phyloP scores from a whole-genome alignment of 2,329 filamentous ascomycete genomes.

The Bipolaris bicolor region DNA sequence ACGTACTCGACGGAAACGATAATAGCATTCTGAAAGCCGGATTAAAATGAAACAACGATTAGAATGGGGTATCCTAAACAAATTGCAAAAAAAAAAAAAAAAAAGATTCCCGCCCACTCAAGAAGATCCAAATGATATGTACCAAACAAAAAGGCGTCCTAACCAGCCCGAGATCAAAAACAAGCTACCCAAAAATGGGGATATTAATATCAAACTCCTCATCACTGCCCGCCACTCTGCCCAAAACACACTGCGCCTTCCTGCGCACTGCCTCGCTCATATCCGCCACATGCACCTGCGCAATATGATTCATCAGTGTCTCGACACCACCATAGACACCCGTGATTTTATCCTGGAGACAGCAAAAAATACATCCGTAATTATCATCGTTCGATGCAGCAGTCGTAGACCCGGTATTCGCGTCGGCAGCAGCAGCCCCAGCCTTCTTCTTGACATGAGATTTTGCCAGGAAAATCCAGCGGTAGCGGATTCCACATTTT shows the following conservation, averaged over 20 bases:
- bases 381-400: constrained; percentile 21
- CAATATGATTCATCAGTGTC: constrained; percentile 50
- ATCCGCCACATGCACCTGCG: constrained; percentile 41
- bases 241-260: constrained; percentile 46
- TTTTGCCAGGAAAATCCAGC: constrained; percentile 51
- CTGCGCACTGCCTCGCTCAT: constrained; percentile 36
- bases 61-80: too few relatives aligned
- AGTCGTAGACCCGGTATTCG: too few relatives aligned
- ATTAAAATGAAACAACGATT: too few relatives aligned
- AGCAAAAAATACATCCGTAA: constrained; percentile 49
- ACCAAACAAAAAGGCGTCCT: too few relatives aligned
- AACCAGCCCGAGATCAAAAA: too few relatives aligned
- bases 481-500: constrained; percentile 42
- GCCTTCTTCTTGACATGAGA: constrained; percentile 35
- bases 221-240: constrained; percentile 36
- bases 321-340: constrained; percentile 48
- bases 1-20: too few relatives aligned
- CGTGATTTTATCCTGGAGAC: constrained; percentile 38
- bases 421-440: not conserved
- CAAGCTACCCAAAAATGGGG: constrained; percentile 21
- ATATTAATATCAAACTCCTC: constrained; percentile 51
- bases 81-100: too few relatives aligned
- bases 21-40: too few relatives aligned
- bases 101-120: too few relatives aligned
- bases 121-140: too few relatives aligned